Evolutionary conservation across 306 rosid species (phyloP), one percentile per base, ranked within the genome.

Genomic region (Sicyos baderoa): DNA sequence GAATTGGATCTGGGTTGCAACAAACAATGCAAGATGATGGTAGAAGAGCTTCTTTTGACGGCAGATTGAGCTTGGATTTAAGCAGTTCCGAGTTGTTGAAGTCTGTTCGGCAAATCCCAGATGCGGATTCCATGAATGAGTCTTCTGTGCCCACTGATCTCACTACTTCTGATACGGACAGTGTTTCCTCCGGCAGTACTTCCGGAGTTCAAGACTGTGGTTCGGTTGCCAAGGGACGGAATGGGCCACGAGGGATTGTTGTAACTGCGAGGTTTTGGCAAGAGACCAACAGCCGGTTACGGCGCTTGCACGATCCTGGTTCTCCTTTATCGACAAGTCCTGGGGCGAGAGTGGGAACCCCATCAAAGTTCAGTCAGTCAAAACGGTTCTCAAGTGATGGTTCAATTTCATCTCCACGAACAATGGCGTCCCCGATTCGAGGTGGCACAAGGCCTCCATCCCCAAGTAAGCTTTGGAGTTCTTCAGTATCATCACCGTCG

Each of bases 201-300:
- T 86, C 98, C n/a, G 98, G 95, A 9, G 83, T 83, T 29, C 95
- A 89, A 22, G 96, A 87, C 44, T 70, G 72, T 76, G 66, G 72
- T 74, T 87, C 84, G 6, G 65, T 57, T 51, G 61, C 74, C 35
- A 84, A 79, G 79, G 84, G 73, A 4, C 60, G 83, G 40, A 79
- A 74, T 63, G 62, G 35, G 19, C 81, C 88, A 52, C 87, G 89
- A 12, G 91, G 96, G 76, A 90, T 86, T 81, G 88, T 71, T 50
- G 90, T 80, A 14, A 90, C 99, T 17, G 94, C 99, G 0, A 85
- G 83, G 85, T 94, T 90, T 81, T 94, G 99, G 99, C 99, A 94
- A 81, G 99, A 94, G 62, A 94, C 97, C 0, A 94, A 94, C 72
- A 90, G 90, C 82, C 80, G 97, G 54, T 53, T 94, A 37, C 80